phyloP scores from a whole-genome alignment of 2,329 filamentous ascomycete genomes.

The Penicillium aurantiogriseum region DNA sequence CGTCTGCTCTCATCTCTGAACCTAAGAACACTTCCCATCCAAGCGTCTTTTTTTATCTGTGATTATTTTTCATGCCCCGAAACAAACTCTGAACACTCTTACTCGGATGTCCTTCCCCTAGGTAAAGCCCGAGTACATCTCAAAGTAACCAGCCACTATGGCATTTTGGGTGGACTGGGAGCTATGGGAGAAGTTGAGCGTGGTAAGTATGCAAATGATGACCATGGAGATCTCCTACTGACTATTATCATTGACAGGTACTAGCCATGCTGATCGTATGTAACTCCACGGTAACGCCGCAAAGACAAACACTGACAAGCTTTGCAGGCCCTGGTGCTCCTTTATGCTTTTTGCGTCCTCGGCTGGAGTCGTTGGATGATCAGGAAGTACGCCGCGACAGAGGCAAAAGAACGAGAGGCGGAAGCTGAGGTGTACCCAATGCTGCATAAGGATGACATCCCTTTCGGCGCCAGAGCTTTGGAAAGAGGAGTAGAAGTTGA shows the following conservation, averaged over 20 bases:
- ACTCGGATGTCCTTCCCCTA: neutral
- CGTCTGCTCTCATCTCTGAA: neutral
- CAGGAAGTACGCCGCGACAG: constrained; percentile 61
- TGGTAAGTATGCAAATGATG: constrained; percentile 60
- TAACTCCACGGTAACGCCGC: neutral
- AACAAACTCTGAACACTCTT: neutral
- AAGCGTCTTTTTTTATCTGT: neutral
- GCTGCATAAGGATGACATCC: constrained; percentile 62
- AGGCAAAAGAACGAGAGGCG: constrained; percentile 62
- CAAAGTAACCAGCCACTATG: constrained; percentile 25
- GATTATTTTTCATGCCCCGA: neutral
- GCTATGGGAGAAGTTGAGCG: constrained; percentile 86
- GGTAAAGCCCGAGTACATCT: neutral
- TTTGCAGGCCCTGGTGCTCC: constrained; percentile 60
- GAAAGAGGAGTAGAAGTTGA: constrained; percentile 81
- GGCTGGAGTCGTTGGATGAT: constrained; percentile 55
- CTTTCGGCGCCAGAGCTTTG: constrained; percentile 82
- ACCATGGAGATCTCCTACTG: constrained; percentile 11
- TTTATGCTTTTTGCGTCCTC: constrained; percentile 66
- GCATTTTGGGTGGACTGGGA: constrained; percentile 68
- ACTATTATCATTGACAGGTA: constrained; percentile 54
- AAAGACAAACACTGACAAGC: constrained; percentile 27
- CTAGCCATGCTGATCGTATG: constrained; percentile 67
- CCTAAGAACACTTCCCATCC: neutral
- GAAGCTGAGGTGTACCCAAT: constrained; percentile 55